phyloP scores from a whole-genome alignment of 2,329 filamentous ascomycete genomes.

The Epichloe elymi region DNA sequence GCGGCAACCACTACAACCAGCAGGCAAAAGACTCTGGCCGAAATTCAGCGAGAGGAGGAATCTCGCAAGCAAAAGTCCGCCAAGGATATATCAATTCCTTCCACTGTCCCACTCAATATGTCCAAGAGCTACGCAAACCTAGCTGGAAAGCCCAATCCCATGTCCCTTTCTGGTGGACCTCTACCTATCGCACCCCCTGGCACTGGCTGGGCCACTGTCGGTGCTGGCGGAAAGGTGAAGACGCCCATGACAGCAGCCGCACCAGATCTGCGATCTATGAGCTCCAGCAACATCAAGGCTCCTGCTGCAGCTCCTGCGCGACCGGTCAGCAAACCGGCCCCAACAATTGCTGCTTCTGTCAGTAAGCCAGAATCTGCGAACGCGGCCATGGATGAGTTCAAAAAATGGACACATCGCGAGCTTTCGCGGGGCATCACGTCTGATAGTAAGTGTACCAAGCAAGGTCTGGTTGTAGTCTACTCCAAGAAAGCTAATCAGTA shows the following conservation, averaged over 20 bases:
- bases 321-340: constrained; percentile 32
- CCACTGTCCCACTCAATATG: constrained; percentile 31
- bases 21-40: constrained; percentile 79
- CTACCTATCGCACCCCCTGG: constrained; percentile 15
- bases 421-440: constrained; percentile 53
- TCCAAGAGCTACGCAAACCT: constrained; percentile 93
- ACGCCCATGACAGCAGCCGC: constrained; percentile 47
- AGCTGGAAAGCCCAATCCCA: constrained; percentile 55
- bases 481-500: background rate
- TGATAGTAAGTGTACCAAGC: constrained; percentile 32
- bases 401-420: constrained; percentile 84
- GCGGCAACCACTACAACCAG: constrained; percentile 14
- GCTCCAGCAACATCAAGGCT: constrained; percentile 29
- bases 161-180: constrained; percentile 15
- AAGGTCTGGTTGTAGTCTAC: constrained; percentile 19
- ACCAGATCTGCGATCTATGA: constrained; percentile 29
- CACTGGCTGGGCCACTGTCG: constrained; percentile 82
- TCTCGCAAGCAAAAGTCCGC: constrained; percentile 55
- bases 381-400: constrained; percentile 75
- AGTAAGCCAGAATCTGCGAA: constrained; percentile 25
- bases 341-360: constrained; percentile 28
- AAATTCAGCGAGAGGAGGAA: constrained; percentile 96
- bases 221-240: constrained; percentile 86
- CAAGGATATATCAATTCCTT: constrained; percentile 35
- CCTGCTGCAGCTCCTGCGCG: constrained; percentile 32